Percentiles rank a stretch among this genome's conserved stretches.
These are phyloP conservation scores for Sparassis latifolia DNA, from an alignment of 1,284 basidiomycete species.

Conservation along the genomic window DNA sequence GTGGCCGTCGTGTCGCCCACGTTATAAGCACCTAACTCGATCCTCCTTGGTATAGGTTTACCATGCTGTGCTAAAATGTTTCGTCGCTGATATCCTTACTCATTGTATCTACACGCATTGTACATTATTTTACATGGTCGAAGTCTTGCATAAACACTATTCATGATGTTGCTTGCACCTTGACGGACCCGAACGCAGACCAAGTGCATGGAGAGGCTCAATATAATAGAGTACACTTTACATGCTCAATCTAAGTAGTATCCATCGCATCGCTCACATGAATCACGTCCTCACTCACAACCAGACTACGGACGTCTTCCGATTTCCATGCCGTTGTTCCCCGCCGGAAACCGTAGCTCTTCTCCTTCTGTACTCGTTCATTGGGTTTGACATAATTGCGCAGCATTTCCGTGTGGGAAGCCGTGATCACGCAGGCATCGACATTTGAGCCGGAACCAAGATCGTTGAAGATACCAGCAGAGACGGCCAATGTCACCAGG, in stretches of 20 bases:
- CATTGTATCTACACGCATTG: too few relatives aligned
- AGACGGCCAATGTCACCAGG: slow-evolving; percentile 84
- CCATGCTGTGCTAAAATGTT: too few relatives aligned
- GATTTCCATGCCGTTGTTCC: slow-evolving; percentile 88
- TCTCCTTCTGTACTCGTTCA: slow-evolving; percentile 79
- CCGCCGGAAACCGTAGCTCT: slow-evolving; percentile 76
- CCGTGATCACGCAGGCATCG: slow-evolving; percentile 93
- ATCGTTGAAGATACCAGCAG: slow-evolving; percentile 98
- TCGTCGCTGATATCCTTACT: too few relatives aligned
- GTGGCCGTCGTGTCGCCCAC: slow-evolving; percentile 31
- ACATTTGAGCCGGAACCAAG: slow-evolving; percentile 96
- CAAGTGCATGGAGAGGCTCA: too few relatives aligned
- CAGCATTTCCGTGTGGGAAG: slow-evolving; percentile 78
- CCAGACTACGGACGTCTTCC: slow-evolving; percentile 66
- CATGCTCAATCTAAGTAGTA: slow-evolving; percentile 25
- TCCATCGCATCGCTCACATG: slow-evolving; percentile 66
- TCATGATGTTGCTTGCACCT: too few relatives aligned
- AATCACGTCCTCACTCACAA: slow-evolving; percentile 68
- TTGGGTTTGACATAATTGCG: slow-evolving; percentile 93
- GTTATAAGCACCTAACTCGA: too few relatives aligned
- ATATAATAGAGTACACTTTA: too few relatives aligned
- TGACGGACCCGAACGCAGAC: too few relatives aligned
- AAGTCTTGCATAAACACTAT: too few relatives aligned
- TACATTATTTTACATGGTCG: too few relatives aligned
- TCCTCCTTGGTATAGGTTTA: too few relatives aligned